A percentile compares a stretch with the other conserved stretches of the same genome.
These are phyloP conservation scores for Brassica napus DNA, from an alignment of 345 rosid genomes.

Conservation along the genomic window DNA sequence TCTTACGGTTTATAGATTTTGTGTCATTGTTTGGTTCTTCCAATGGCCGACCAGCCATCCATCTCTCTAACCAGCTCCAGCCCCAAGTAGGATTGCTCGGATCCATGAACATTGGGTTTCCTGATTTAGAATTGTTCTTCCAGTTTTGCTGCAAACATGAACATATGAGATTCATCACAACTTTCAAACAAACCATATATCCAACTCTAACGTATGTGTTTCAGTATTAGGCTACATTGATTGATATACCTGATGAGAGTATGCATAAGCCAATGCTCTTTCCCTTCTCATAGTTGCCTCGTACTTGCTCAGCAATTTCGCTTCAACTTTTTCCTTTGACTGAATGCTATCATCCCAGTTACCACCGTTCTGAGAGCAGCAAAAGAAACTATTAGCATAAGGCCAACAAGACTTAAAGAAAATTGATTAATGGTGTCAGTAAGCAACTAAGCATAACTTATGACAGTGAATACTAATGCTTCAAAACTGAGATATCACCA, in stretches of 20 bases:
- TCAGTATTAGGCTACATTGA: background rate
- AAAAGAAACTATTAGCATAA: conserved; percentile 14
- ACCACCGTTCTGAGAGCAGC: conserved; percentile 66
- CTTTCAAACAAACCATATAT: background rate
- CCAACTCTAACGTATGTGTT: too few species aligned
- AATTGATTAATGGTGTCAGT: too few species aligned
- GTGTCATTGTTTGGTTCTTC: conserved; percentile 53
- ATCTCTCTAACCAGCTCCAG: conserved; percentile 98
- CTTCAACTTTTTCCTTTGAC: conserved; percentile 89
- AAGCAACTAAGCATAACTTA: too few species aligned
- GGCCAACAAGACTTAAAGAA: background rate
- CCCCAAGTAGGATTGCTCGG: conserved; percentile 92
- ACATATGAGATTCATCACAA: background rate
- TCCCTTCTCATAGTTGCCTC: conserved; percentile 96
- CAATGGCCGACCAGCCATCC: conserved; percentile 95
- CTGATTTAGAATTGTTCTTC: conserved; percentile 70
- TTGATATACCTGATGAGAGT: conserved; percentile 78
- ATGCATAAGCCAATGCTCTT: conserved; percentile 84
- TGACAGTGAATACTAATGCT: too few species aligned
- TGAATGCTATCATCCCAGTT: conserved; percentile 91
- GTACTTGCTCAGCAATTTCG: conserved; percentile 70
- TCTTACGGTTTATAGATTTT: too few species aligned
- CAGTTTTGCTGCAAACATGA: conserved; percentile 60
- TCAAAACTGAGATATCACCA: too few species aligned
- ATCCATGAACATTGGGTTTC: conserved; percentile 75